Base-by-base conservation (phyloP, 805 yeast genomes). In the Wickerhamomyces canadensis region DNA sequence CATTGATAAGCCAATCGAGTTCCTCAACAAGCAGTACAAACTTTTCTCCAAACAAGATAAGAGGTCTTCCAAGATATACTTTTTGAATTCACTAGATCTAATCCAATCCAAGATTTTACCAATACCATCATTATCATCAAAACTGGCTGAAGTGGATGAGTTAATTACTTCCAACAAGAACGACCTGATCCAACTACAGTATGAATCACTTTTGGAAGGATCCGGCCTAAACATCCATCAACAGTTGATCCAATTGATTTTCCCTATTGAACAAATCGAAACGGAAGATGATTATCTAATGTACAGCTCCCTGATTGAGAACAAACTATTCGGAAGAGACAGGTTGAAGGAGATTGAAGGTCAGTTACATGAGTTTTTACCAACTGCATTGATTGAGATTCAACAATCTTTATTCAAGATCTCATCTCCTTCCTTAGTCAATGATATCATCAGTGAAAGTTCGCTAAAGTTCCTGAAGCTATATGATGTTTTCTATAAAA, bases 181-280 rank as follows among this genome's bases (percentile, higher is more conserved):
- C 2, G 57, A 65, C 16, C 54, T 82, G 42, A 61, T 64, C 4
- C 55, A 60, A 9, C 45, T 65, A 7, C 82, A 79, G 48, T 71
- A 70, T 27, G 65, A 63, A 15, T 52, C 60, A 2, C 57, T 82
- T 13, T 58, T 83, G 27, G 59, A 63, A 14, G 72, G 68, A 28
- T 73, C 84, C 18, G 74, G 74, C 0, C 56, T 83, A 23, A 64
- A 63, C n/a, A 74, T 80, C 38, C 76, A 73, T 47, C 76, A 68
- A 53, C 83, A 80, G 51, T 57, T 83, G 34, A 65, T 81, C 40
- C 79, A 80, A 49, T 78, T 83, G 82, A 79, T 84, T n/a, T 78
- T 75, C 56, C 81, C 84, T 12, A 57, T 80, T 15, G 68, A 62
- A 17, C 63, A 67, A 23, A 63, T 68, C 8, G 58, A 65, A 45